These are phyloP conservation scores for Colletotrichum costaricense DNA, from an alignment of 2,329 filamentous ascomycete genomes.

Conservation along the genomic window DNA sequence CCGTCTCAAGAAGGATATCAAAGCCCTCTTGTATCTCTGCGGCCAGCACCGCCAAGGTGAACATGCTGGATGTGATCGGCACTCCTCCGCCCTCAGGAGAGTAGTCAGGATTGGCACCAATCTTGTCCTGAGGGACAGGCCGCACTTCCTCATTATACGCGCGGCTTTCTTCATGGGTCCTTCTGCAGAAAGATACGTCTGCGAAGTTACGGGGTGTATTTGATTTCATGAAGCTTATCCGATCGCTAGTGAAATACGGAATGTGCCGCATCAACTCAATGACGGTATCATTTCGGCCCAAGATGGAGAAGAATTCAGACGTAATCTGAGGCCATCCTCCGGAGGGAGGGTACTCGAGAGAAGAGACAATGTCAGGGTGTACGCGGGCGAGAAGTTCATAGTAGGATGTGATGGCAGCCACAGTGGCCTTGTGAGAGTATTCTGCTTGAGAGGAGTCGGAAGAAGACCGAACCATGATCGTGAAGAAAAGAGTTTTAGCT, in stretches of 20 bases:
- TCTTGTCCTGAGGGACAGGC: neutral
- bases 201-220: neutral
- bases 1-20: neutral
- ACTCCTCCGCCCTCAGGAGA: neutral
- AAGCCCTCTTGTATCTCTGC: neutral
- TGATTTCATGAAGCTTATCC: neutral
- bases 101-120: neutral
- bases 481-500: neutral
- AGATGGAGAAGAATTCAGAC: slow-evolving; percentile 18
- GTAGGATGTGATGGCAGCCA: neutral
- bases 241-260: slow-evolving; percentile 21
- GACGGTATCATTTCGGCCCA: slow-evolving; percentile 21
- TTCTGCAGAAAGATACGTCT: neutral
- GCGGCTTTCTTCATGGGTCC: neutral
- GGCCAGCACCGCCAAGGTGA: neutral
- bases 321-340: slow-evolving; percentile 33
- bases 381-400: neutral
- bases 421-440: neutral
- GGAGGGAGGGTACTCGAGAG: neutral
- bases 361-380: neutral
- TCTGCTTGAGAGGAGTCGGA: neutral
- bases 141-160: neutral
- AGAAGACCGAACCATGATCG: neutral
- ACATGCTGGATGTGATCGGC: neutral
- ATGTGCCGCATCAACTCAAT: slow-evolving; percentile 35